Base-by-base conservation (phyloP, 768 basidiomycete species). In the Lepiota venenata region DNA sequence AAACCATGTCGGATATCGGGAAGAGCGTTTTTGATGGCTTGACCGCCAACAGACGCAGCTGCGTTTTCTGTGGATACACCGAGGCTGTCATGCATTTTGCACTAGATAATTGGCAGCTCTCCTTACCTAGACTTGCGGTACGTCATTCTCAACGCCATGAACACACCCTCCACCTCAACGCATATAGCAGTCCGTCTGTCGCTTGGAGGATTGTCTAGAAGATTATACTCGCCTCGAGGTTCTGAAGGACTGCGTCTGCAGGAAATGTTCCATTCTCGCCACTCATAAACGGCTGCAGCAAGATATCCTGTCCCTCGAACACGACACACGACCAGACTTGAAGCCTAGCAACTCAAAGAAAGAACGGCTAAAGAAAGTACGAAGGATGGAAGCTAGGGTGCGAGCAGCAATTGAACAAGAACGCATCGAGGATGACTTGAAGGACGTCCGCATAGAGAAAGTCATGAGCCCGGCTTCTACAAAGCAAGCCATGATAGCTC, bases 61-160 rank as follows among this genome's bases (percentile, higher is more conserved):
- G 96, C 63, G 77, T 90, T 44, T 77, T 82, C 47, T 98, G 96
- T 64, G 93, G 92, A 15, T 98, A 96, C 66, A 93, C 92, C 12
- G 93, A 95, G 64, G 90, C 93, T 2, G 93, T 93, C 58, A 93
- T 90, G 87, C 93, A 88, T 66, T 95, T 93, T 65, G 75, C 85
- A 1, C 87, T 94, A 59, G 89, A 94, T 65, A 92, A 85, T 62
- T 84, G 89, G 83, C 88, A 91, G 66, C 72, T 95, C 40, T 78
- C 86, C 25, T 72, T 93, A 12, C 91, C 91, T 16, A 74, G 81
- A 63, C 69, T 80, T 46, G 71, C 73, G 32, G 85, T 88, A 67
- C 62, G 83, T 79, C 14, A 37, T 64, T 32, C 58, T 38, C 39
- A 38, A 50, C 51, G 39, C 14, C 45, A 27, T 56, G 25, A 38